Evolutionary conservation across 2,329 filamentous ascomycete species (phyloP), one percentile per base, ranked within the genome.

Genomic region (Colletotrichum cordylinicola): DNA sequence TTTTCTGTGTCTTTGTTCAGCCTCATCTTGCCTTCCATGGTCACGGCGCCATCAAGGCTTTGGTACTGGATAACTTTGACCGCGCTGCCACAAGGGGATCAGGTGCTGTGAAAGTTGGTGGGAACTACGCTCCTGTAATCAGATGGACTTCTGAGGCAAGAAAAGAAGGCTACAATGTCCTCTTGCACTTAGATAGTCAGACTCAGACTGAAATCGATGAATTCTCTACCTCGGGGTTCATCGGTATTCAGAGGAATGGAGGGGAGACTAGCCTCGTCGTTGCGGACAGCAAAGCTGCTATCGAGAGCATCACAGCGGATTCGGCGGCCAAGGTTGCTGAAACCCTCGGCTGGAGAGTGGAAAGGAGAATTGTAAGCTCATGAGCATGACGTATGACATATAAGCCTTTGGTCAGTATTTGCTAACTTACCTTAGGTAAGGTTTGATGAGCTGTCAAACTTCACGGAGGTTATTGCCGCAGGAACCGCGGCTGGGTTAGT

Each of bases 41-140:
- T 13, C 27, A 39, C 8, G 31, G 31, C 16, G 37, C 70, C n/a
- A 91, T 94, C 10, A 89, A 91, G 75, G 92, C 91, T 1, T 82
- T 94, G 37, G 91, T 94, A 27, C 85, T 94, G 2, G 93, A 94
- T 80, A 89, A 93, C 67, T 94, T 94, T 80, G 93, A 94, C 80
- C 91, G 93, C 31, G 89, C 92, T 0, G 93, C 93, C 4, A 93
- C 93, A 0, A 87, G 91, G 74, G 93, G 93, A 0, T 93, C 91
- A 0, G 93, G 93, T 0, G 88, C 87, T 13, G 92, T 91, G 7
- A 94, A 94, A 82, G 86, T 94, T 2, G 93, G 93, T 7, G 93
- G 93, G 3, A 94, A 94, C 82, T 94, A 94, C 80, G 92, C 92
- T 4, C 93, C 93, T 3, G 92, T 94, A 94, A 94, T 81, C 92